Conservation (phyloP, 106 monocot species). For the Dioscorea zingiberensis region DNA sequence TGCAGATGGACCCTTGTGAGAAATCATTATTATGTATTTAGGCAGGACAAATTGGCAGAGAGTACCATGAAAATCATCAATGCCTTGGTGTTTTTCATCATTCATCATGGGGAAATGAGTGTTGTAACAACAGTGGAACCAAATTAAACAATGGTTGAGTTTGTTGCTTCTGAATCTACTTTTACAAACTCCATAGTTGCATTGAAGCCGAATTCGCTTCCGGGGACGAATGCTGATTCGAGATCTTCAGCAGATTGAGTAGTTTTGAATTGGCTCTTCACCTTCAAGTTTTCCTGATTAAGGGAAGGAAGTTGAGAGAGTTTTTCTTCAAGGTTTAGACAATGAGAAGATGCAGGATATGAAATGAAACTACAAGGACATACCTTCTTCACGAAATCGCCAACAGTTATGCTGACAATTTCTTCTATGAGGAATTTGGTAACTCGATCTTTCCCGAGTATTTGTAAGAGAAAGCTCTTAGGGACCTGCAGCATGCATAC, state of each 20-base stretch:
- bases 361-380: neutral
- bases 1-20: no score
- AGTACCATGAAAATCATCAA: no score
- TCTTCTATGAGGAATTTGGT: constrained; percentile 75
- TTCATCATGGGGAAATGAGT: no score
- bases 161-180: constrained; percentile 12
- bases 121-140: no score
- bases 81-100: no score
- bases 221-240: constrained; percentile 49
- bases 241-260: constrained; percentile 54
- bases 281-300: constrained; percentile 52
- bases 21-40: no score
- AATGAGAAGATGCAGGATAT: neutral
- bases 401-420: constrained; percentile 45
- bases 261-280: constrained; percentile 46
- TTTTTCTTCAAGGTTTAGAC: neutral
- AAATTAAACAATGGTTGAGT: neutral
- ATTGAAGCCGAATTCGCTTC: constrained; percentile 53
- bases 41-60: no score
- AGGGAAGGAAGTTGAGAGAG: neutral
- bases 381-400: constrained; percentile 55
- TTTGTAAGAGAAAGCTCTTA: constrained; percentile 68
- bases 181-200: constrained; percentile 48
- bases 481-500: constrained; percentile 42
- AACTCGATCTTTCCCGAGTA: constrained; percentile 62